These are phyloP conservation scores for Tetraselmis chui DNA, from an alignment of 139 green algal genomes.

Conservation along the genomic window DNA sequence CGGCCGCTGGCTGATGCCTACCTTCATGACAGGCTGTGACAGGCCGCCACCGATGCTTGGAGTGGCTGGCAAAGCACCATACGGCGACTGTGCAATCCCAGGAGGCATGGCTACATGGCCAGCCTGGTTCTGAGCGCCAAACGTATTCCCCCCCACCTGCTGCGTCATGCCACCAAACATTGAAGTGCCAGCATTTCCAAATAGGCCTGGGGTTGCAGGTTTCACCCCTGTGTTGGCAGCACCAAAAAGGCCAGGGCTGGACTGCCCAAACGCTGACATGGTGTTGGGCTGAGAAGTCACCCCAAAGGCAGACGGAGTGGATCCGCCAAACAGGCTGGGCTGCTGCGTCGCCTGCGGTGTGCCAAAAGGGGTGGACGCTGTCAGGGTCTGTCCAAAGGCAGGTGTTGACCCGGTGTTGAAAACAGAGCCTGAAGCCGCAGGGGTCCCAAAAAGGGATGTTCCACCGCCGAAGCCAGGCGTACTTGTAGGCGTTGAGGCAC, in stretches of 20 bases:
- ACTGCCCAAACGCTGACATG: slow-evolving; percentile 18
- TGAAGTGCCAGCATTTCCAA: slow-evolving; percentile 8
- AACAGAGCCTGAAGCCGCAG: background rate
- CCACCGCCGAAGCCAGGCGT: background rate
- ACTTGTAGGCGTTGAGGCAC: background rate
- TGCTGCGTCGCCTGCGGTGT: slow-evolving; percentile 5
- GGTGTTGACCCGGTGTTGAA: slow-evolving; percentile 3
- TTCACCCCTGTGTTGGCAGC: slow-evolving; percentile 11
- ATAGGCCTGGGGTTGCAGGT: background rate
- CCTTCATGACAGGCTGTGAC: slow-evolving; percentile 23
- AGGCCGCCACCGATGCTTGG: slow-evolving; percentile 18
- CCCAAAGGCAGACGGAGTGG: slow-evolving; percentile 24
- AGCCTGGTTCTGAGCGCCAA: background rate
- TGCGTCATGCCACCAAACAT: slow-evolving; percentile 21
- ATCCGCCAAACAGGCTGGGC: slow-evolving; percentile 25
- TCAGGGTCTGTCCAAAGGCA: slow-evolving; percentile 9
- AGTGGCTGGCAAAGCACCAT: slow-evolving; percentile 35
- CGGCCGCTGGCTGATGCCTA: slow-evolving; percentile 59
- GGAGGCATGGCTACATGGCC: background rate
- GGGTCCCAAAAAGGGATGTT: slow-evolving; percentile 2
- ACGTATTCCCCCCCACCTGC: background rate
- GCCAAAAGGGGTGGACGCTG: slow-evolving; percentile 20
- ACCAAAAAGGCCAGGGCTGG: slow-evolving; percentile 24
- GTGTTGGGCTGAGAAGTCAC: slow-evolving; percentile 4
- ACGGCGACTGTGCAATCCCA: slow-evolving; percentile 24